Evolutionary conservation across 208 protist genomes (phyloP).

Genomic region (Leptomonas seymouri): DNA sequence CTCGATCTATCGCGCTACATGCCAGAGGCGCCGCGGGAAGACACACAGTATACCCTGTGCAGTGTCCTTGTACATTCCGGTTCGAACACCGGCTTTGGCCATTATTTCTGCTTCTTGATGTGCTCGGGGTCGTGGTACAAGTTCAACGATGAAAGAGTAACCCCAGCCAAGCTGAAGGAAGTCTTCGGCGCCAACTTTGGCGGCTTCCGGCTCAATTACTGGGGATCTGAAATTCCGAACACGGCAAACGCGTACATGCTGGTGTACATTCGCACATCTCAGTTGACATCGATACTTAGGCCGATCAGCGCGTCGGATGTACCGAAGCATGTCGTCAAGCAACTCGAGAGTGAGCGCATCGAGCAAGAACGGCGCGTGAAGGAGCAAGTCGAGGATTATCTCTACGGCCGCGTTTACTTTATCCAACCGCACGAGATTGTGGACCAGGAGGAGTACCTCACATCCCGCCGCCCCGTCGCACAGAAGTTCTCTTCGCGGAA

Average conservation of each 20-base stretch:
- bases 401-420: conserved; percentile 83
- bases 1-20: conserved; percentile 88
- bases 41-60: conserved; percentile 87
- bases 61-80: conserved; percentile 91
- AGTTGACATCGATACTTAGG: conserved; percentile 65
- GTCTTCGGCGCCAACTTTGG: conserved; percentile 92
- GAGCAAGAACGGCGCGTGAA: conserved; percentile 56
- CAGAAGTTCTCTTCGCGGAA: conserved; percentile 66
- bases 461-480: conserved; percentile 33
- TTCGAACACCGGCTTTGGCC: conserved; percentile 86
- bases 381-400: conserved; percentile 75
- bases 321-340: conserved; percentile 72
- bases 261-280: conserved; percentile 84
- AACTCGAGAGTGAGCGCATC: conserved; percentile 58
- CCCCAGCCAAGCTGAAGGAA: conserved; percentile 71
- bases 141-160: conserved; percentile 92
- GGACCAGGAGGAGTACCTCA: conserved; percentile 66
- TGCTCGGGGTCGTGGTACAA: conserved; percentile 86
- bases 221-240: conserved; percentile 82
- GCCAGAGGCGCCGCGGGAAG: conserved; percentile 51
- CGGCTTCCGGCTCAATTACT: conserved; percentile 84
- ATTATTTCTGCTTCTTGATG: conserved; percentile 89
- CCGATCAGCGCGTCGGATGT: conserved; percentile 66
- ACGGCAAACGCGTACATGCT: conserved; percentile 91
- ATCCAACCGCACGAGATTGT: conserved; percentile 64